A percentile compares a stretch with the other conserved stretches of the same genome.
phyloP scores from a whole-genome alignment of 495 filamentous ascomycete genomes.

The Penicillium dipodomyicola region DNA sequence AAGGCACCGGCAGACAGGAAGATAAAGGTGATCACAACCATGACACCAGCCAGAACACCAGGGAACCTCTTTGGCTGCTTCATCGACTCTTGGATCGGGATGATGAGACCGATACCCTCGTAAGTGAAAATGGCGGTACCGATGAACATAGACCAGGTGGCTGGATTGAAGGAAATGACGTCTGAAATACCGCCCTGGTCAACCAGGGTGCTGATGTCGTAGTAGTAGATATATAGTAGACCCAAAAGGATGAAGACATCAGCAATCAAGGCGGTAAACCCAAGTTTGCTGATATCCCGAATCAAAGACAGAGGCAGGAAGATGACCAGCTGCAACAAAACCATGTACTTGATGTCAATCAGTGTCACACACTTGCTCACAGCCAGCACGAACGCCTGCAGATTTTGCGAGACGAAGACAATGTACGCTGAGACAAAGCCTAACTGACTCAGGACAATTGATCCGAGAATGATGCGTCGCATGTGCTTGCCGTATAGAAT shows the following conservation, averaged over 20 bases:
- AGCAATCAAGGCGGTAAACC: slow-evolving; percentile 84
- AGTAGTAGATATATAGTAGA: slow-evolving; percentile 92
- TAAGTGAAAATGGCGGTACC: slow-evolving; percentile 99
- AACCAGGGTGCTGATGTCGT: slow-evolving; percentile 81
- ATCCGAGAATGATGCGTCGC: slow-evolving; percentile 79
- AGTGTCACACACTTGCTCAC: slow-evolving; percentile 77
- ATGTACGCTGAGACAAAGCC: slow-evolving; percentile 98
- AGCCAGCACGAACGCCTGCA: slow-evolving; percentile 86
- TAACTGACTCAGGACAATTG: slow-evolving; percentile 90
- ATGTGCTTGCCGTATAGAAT: slow-evolving; percentile 88
- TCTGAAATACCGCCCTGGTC: slow-evolving; percentile 75
- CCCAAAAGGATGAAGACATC: slow-evolving; percentile 93
- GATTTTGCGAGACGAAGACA: slow-evolving; percentile 92
- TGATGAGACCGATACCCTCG: slow-evolving; percentile 96
- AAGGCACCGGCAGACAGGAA: slow-evolving; percentile 90
- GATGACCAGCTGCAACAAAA: slow-evolving; percentile 87
- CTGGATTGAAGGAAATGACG: slow-evolving; percentile 79
- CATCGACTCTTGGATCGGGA: slow-evolving; percentile 98
- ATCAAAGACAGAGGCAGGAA: slow-evolving; percentile 92
- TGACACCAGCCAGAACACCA: slow-evolving; percentile 77
- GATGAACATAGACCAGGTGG: slow-evolving; percentile 94
- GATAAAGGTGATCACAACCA: slow-evolving; percentile 89
- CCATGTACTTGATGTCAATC: slow-evolving; percentile 84
- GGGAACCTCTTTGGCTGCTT: slow-evolving; percentile 83
- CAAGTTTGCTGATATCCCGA: slow-evolving; percentile 92